phyloP scores from a whole-genome alignment of 2,329 filamentous ascomycete species.

The Fusarium tuaranense region DNA sequence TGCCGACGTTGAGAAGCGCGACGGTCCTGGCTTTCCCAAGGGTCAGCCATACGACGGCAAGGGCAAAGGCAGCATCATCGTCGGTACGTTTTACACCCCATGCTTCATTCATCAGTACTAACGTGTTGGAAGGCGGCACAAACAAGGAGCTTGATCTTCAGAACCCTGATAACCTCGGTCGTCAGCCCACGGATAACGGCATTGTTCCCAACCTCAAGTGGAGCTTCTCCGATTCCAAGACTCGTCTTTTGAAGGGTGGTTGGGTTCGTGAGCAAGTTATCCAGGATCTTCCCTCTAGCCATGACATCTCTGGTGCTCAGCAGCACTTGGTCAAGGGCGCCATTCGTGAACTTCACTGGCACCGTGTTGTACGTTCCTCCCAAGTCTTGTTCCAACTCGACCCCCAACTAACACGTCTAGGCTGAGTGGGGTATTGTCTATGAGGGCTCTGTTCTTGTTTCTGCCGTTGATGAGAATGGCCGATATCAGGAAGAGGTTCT shows the following conservation, averaged over 20 bases:
- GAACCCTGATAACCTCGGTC: conserved; percentile 73
- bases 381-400: fast-evolving
- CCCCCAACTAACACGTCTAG: conserved; percentile 46
- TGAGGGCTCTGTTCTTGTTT: conserved; percentile 66
- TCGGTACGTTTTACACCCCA: conserved; percentile 56
- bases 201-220: conserved; percentile 75
- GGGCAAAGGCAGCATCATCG: conserved; percentile 68
- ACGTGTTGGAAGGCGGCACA: conserved; percentile 65
- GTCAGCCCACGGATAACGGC: conserved; percentile 71
- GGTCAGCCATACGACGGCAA: conserved; percentile 68
- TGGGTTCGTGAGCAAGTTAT: conserved; percentile 76
- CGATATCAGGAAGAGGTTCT: conserved; percentile 66
- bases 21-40: conserved; percentile 53
- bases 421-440: conserved; percentile 77
- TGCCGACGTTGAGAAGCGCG: conserved; percentile 25
- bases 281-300: conserved; percentile 73
- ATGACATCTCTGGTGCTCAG: conserved; percentile 75
- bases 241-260: conserved; percentile 70
- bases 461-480: conserved; percentile 72
- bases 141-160: conserved; percentile 70
- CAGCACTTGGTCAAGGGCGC: conserved; percentile 76
- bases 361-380: conserved; percentile 65
- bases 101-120: neutral
- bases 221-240: conserved; percentile 77
- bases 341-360: conserved; percentile 76